phyloP scores from a whole-genome alignment of 371 early-diverging fungal genomes.

The Lichtheimia ornata region DNA sequence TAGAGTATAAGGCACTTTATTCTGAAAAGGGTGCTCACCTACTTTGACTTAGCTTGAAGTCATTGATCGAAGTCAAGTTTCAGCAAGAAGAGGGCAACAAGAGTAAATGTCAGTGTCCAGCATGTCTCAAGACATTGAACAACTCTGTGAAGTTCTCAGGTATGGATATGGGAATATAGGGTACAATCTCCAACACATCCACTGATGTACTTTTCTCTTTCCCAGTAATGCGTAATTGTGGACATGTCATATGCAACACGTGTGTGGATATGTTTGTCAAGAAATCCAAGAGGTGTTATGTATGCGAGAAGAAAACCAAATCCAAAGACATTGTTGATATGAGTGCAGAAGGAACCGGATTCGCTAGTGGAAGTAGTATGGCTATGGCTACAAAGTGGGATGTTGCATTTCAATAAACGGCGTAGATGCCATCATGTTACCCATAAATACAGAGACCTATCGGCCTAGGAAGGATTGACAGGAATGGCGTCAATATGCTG shows the following conservation, averaged over 20 bases:
- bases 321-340: constrained; percentile 76
- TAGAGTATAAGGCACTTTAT: background rate
- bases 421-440: background rate
- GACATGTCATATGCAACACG: constrained; percentile 83
- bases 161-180: constrained; percentile 25
- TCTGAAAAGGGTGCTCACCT: constrained; percentile 1
- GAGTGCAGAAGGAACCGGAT: constrained; percentile 88
- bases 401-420: constrained; percentile 75
- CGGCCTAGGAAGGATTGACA: too few relatives aligned
- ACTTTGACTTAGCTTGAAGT: constrained; percentile 61
- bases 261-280: constrained; percentile 83
- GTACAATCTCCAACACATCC: background rate
- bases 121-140: constrained; percentile 79
- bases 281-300: constrained; percentile 73
- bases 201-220: constrained; percentile 11
- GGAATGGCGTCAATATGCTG: too few relatives aligned
- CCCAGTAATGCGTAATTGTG: constrained; percentile 76
- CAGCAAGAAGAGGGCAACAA: constrained; percentile 42
- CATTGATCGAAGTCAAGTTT: constrained; percentile 75
- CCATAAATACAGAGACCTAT: too few relatives aligned
- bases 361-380: constrained; percentile 76
- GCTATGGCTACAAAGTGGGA: constrained; percentile 74
- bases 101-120: constrained; percentile 69
- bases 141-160: constrained; percentile 76
- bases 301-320: constrained; percentile 75